Evolutionary conservation across 2,329 filamentous ascomycete genomes (phyloP).

Genomic region (Fusarium sacchari): DNA sequence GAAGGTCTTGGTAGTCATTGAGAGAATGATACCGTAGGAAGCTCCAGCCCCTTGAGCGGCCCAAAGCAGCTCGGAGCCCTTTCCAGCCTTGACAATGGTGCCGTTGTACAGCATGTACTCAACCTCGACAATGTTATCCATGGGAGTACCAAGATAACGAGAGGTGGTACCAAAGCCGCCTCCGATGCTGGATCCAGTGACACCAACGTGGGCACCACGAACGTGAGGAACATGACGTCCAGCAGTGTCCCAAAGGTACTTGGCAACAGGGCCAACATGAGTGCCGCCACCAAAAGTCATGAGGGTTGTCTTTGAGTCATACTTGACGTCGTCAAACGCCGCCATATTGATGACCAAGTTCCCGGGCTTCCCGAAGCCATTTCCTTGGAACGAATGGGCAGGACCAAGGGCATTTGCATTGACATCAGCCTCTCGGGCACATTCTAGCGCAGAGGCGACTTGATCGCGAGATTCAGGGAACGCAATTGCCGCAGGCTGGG

Average conservation of each 20-base stretch:
- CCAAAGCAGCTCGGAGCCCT: slow-evolving; percentile 40
- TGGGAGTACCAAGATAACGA: slow-evolving; percentile 28
- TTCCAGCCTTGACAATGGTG: slow-evolving; percentile 33
- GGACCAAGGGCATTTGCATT: slow-evolving; percentile 37
- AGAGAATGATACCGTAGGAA: slow-evolving; percentile 39
- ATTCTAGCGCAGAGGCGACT: slow-evolving; percentile 36
- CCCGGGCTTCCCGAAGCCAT: slow-evolving; percentile 35
- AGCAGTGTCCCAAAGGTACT: slow-evolving; percentile 41
- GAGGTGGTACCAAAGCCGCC: slow-evolving; percentile 38
- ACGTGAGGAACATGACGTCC: slow-evolving; percentile 41
- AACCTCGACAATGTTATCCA: slow-evolving; percentile 37
- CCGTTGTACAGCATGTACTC: slow-evolving; percentile 43
- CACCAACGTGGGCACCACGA: slow-evolving; percentile 37
- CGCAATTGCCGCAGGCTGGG: slow-evolving; percentile 35
- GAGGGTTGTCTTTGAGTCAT: slow-evolving; percentile 23
- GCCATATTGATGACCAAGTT: slow-evolving; percentile 41
- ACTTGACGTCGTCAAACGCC: slow-evolving; percentile 37
- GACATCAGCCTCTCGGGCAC: slow-evolving; percentile 37
- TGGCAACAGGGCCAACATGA: slow-evolving; percentile 36
- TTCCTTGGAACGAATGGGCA: slow-evolving; percentile 38
- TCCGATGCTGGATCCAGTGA: slow-evolving; percentile 39
- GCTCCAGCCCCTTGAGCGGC: slow-evolving; percentile 37
- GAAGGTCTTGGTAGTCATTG: slow-evolving; percentile 36
- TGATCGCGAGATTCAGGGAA: slow-evolving; percentile 35
- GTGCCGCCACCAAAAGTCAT: slow-evolving; percentile 40